Conservation (phyloP, 2,329 filamentous ascomycete genomes). For the Pestalotiopsis sp. region DNA sequence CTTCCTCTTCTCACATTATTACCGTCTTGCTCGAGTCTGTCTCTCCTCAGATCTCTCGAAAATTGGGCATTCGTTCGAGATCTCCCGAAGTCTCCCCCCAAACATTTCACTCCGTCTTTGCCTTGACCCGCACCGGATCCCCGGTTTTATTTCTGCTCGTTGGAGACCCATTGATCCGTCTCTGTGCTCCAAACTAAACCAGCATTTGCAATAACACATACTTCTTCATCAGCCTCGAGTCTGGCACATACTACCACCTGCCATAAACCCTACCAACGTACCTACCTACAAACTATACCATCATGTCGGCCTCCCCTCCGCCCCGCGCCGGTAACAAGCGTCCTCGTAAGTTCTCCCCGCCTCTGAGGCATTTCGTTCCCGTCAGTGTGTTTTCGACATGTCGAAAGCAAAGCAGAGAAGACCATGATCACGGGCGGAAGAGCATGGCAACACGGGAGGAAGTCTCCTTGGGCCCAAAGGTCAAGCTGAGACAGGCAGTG, state of each 20-base stretch:
- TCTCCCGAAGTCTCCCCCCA: neutral
- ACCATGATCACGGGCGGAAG: neutral
- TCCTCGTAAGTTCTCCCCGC: conserved; percentile 29
- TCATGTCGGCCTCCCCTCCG: conserved; percentile 18
- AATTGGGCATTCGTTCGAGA: neutral
- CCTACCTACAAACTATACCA: neutral
- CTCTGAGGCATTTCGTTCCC: neutral
- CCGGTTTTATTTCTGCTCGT: neutral
- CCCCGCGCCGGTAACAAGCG: conserved; percentile 31
- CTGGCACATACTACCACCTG: neutral
- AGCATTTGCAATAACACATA: too few species aligned
- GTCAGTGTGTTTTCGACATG: conserved; percentile 12
- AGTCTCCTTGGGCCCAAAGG: too few species aligned
- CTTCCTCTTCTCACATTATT: neutral
- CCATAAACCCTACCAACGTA: neutral
- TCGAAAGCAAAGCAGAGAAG: neutral
- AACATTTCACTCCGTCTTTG: neutral
- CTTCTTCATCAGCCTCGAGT: too few species aligned
- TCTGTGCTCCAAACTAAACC: neutral
- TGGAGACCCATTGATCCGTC: neutral
- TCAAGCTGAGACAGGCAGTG: too few species aligned
- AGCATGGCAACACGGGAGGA: too few species aligned
- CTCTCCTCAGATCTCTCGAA: neutral
- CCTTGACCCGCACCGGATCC: neutral
- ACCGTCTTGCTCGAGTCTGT: neutral